These are phyloP conservation scores for Elsinoe necatrix DNA, from an alignment of 2,329 filamentous ascomycete species.

Conservation along the genomic window DNA sequence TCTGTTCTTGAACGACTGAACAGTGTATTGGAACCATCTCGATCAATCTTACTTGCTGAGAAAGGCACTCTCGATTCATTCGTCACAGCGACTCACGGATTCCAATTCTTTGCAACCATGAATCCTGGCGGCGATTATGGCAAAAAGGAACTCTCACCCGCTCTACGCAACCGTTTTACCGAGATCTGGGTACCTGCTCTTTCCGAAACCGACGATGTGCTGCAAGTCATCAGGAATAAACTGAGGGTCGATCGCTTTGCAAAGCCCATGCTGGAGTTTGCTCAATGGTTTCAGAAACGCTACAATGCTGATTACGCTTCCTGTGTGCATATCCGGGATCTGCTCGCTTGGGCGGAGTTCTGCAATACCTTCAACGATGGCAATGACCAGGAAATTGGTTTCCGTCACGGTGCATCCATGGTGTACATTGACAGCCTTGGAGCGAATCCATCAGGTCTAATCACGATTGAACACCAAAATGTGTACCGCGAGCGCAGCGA, in stretches of 20 bases:
- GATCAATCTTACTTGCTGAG: constrained; percentile 82
- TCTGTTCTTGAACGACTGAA: constrained; percentile 94
- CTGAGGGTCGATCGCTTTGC: constrained; percentile 55
- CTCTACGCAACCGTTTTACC: constrained; percentile 90
- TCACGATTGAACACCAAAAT: constrained; percentile 61
- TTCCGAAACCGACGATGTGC: constrained; percentile 73
- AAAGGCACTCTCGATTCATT: constrained; percentile 81
- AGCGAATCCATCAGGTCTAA: constrained; percentile 82
- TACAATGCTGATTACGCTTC: constrained; percentile 69
- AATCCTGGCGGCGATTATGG: constrained; percentile 98
- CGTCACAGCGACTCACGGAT: constrained; percentile 65
- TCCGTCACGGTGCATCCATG: constrained; percentile 73
- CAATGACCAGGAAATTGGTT: constrained; percentile 32
- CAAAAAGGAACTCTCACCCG: constrained; percentile 93
- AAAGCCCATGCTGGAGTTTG: constrained; percentile 69
- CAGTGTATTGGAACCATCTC: constrained; percentile 83
- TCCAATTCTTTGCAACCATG: constrained; percentile 98
- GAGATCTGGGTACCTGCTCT: constrained; percentile 96
- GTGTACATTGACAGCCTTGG: constrained; percentile 94
- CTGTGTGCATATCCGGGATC: constrained; percentile 81
- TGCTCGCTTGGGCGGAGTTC: constrained; percentile 89
- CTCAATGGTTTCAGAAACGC: constrained; percentile 75
- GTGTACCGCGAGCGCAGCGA: constrained; percentile 61
- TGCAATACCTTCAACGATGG: constrained; percentile 57
- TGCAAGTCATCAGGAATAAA: constrained; percentile 77